Conservation (phyloP, 2,329 filamentous ascomycete genomes). For the Ophiostoma populinum region DNA sequence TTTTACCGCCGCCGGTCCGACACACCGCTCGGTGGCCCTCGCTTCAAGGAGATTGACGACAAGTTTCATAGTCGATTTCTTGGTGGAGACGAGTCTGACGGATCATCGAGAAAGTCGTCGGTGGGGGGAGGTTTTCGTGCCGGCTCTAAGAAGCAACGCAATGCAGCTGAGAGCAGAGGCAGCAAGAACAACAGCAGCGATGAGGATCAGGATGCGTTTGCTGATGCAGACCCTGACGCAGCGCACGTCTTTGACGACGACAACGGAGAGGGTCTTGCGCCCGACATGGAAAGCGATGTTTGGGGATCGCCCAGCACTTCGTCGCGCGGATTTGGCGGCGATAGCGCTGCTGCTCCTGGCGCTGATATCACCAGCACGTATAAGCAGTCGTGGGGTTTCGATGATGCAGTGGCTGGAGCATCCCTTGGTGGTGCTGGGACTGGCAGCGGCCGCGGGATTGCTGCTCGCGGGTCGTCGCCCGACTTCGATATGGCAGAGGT, state of each 20-base stretch:
- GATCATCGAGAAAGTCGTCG: too few species aligned
- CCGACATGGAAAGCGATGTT: too few species aligned
- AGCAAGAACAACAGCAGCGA: too few species aligned
- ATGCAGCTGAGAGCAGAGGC: too few species aligned
- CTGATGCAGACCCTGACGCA: too few species aligned
- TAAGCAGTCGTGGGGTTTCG: slow-evolving; percentile 28
- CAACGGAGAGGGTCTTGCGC: too few species aligned
- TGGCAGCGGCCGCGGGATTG: slow-evolving; percentile 4
- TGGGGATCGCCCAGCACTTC: too few species aligned
- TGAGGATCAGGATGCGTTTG: too few species aligned
- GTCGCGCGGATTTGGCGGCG: slow-evolving; percentile 58
- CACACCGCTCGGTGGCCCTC: slow-evolving; percentile 59
- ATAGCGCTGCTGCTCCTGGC: not conserved
- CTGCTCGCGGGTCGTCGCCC: slow-evolving; percentile 4
- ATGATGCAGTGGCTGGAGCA: not conserved
- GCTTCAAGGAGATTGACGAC: slow-evolving; percentile 53
- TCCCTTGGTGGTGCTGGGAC: not conserved
- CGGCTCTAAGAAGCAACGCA: too few species aligned
- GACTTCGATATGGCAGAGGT: slow-evolving; percentile 7
- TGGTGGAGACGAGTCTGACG: slow-evolving; percentile 21
- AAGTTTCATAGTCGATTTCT: slow-evolving; percentile 36
- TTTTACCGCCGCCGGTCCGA: slow-evolving; percentile 84
- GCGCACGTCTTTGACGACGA: too few species aligned
- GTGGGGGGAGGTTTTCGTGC: too few species aligned
- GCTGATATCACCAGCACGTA: slow-evolving; percentile 7